Base-by-base conservation (phyloP, 495 filamentous ascomycete genomes). In the Aspergillus biplanus region DNA sequence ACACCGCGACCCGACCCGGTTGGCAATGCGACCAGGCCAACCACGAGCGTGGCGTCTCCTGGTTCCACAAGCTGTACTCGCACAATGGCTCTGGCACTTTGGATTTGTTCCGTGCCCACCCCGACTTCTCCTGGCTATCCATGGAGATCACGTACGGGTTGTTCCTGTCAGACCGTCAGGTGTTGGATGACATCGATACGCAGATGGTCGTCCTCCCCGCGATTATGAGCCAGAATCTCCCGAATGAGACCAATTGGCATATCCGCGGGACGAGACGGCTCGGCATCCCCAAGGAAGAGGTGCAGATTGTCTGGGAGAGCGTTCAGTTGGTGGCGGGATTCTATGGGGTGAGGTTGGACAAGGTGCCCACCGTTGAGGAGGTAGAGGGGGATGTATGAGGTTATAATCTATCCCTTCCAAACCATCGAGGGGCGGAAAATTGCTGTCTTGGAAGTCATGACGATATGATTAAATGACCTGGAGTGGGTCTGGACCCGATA, bases 161-260 rank as follows among this genome's bases (percentile, higher is more conserved):
- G 46, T 87, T 82, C 62, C 72, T 88, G 35, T 80, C 80, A 5
- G 85, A 88, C 70, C 73, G 81, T 1, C 74, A 74, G 64, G 77
- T 86, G 9, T 58, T 88, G 58, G 75, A 79, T 61, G 80, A 77
- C 46, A 34, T 85, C 1, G 83, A 86, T 59, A 84, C 85, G 4
- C 79, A 88, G 69, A 48, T 86, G 46, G 78, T 87, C 31, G 81
- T 85, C 6, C 66, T 85, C 49, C 73, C 84, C 2, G 80, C 75
- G 1, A 87, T 88, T 58, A 86, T 87, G 84, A 82, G 81, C 33
- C 85, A 87, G 75, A 84, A 84, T 67, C 64, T 86, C 59, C 72
- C 66, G 32, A 68, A 69, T 18, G 78, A 84, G 69, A 86, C 83
- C 0, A 75, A 78, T 34, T 88, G 85, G 85, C 85, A 88, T 77